Base-by-base conservation (phyloP, 306 rosid genomes). In the Cercis canadensis region DNA sequence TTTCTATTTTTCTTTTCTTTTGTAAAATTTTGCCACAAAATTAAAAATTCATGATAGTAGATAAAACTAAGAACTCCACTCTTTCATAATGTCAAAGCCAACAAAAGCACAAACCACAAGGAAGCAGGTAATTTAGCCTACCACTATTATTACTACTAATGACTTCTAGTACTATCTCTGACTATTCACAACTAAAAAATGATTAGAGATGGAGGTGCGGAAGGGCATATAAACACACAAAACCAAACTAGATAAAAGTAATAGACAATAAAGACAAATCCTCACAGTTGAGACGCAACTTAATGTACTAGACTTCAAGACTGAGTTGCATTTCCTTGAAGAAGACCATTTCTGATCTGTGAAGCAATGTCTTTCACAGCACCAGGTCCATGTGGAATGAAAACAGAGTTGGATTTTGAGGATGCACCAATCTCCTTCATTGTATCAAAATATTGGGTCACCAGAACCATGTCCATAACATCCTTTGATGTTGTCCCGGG, bases 381-480 rank as follows among this genome's bases (percentile, higher is more conserved):
- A 57, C 95, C 97, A n/a, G 98, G 98, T 75, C 98, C 96, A 15
- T 92, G 98, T 32, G 97, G 98, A 50, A 94, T 81, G 33, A 94
- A 94, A 65, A 94, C 90, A 15, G 98, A 79, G 68, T 85, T 85
- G 57, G 98, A 81, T 69, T 94, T 94, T 2, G 97, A 87, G 70
- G 92, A 12, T 9, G 97, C 97, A 24, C 98, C 97, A 11, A 94
- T 90, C 47, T 94, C 98, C 81, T 94, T 94, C 96, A 94, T 85
- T 53, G 98, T 92, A 85, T 92, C 96, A 39, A 92, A 92, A 68
- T 92, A 92, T 69, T 92, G 98, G 12, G 96, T 92, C 75, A 92
- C 96, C 39, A 92, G 89, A 67, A 92, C 96, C 98, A 90, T 92
- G 88, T 92, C 98, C 96, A 92, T 86, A 62, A 92, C 96, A 85